Evolutionary conservation across 1,139 yeast species (phyloP).

Genomic region (Candida anutae): DNA sequence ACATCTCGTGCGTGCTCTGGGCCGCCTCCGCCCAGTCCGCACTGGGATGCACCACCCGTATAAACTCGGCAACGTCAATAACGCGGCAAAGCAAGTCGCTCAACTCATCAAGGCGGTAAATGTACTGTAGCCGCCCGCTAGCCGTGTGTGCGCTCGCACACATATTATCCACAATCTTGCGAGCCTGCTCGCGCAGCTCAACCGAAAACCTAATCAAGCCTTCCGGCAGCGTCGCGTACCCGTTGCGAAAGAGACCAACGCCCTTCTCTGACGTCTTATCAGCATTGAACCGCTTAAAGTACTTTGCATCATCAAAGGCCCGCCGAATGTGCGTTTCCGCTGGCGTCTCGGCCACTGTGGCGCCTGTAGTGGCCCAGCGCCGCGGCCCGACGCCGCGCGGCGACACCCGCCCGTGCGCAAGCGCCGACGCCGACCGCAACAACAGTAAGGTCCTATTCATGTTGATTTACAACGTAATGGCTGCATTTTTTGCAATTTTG

Average conservation of each 20-base stretch:
- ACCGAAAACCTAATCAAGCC: constrained; percentile 67
- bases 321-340: not conserved
- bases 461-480: too few species aligned
- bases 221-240: constrained; percentile 55
- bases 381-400: too few species aligned
- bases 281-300: constrained; percentile 28
- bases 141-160: constrained; percentile 33
- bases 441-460: too few species aligned
- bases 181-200: constrained; percentile 56
- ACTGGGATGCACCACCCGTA: constrained; percentile 83
- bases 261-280: constrained; percentile 8
- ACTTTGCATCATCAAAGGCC: constrained; percentile 42
- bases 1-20: constrained; percentile 76
- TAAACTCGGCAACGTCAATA: constrained; percentile 89
- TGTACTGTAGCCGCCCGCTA: constrained; percentile 44
- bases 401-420: too few species aligned
- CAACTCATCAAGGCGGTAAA: constrained; percentile 68
- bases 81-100: constrained; percentile 89
- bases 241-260: constrained; percentile 67
- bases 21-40: constrained; percentile 69
- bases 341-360: too few species aligned
- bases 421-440: too few species aligned
- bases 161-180: constrained; percentile 50
- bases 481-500: too few species aligned
- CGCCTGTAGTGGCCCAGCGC: too few species aligned